These are phyloP conservation scores for Cadophora sp. DNA, from an alignment of 2,329 filamentous ascomycete genomes.

Conservation along the genomic window DNA sequence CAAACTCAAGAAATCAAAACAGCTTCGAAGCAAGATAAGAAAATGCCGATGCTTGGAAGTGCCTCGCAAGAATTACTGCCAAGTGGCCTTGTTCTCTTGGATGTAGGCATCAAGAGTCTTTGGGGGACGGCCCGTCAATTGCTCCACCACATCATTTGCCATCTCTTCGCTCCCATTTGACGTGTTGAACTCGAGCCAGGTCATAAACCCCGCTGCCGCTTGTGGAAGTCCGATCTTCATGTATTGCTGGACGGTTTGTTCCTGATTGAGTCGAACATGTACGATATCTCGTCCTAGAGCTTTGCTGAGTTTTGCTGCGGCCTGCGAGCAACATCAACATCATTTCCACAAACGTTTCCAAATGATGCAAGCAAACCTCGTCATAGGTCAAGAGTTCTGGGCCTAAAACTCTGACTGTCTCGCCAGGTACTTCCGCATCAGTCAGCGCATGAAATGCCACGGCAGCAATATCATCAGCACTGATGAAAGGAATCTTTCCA, in stretches of 20 bases:
- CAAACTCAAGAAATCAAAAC: constrained; percentile 7
- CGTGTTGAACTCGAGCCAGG: constrained; percentile 22
- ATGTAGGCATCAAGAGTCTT: constrained; percentile 30
- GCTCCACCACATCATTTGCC: constrained; percentile 27
- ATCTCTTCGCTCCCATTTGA: constrained; percentile 27
- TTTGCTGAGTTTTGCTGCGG: constrained; percentile 31
- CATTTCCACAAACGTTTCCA: not conserved
- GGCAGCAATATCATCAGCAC: constrained; percentile 54
- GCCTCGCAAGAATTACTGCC: constrained; percentile 18
- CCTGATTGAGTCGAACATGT: constrained; percentile 28
- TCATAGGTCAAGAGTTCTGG: constrained; percentile 46
- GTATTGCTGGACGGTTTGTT: constrained; percentile 23
- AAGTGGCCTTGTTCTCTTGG: constrained; percentile 23
- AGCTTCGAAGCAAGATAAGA: not conserved
- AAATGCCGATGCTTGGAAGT: constrained; percentile 6
- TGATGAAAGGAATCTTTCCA: constrained; percentile 55
- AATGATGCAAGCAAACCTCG: constrained; percentile 34
- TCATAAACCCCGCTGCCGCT: constrained; percentile 25
- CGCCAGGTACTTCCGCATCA: constrained; percentile 47
- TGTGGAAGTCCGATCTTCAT: constrained; percentile 23
- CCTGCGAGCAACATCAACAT: constrained; percentile 20
- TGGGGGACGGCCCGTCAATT: constrained; percentile 25
- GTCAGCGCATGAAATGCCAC: constrained; percentile 51
- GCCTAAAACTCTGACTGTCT: constrained; percentile 46
- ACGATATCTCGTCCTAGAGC: constrained; percentile 29